A percentile compares a stretch with the other conserved stretches of the same genome.
phyloP scores from a whole-genome alignment of 2,329 filamentous ascomycete genomes.

The Dothideomycetes sp. region DNA sequence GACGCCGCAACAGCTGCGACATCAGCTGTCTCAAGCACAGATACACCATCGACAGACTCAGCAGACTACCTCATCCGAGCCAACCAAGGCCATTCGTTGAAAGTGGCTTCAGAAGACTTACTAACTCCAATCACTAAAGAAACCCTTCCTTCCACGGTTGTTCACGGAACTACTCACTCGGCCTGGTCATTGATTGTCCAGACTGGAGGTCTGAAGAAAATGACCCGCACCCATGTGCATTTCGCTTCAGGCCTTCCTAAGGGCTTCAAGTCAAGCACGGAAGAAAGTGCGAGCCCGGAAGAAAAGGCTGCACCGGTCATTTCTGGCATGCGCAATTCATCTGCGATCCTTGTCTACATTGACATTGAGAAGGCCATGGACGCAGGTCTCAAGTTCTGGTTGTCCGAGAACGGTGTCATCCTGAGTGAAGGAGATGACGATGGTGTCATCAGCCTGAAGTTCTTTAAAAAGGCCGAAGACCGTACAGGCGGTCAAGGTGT shows the following conservation, averaged over 20 bases:
- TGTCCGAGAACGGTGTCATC: conserved; percentile 41
- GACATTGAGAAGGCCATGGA: conserved; percentile 68
- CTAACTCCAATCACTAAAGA: conserved; percentile 56
- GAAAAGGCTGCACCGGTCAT: conserved; percentile 50
- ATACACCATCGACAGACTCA: conserved; percentile 41
- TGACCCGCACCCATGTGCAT: conserved; percentile 84
- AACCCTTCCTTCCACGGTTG: conserved; percentile 39
- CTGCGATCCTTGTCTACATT: conserved; percentile 64
- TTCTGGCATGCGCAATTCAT: conserved; percentile 39
- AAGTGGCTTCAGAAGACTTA: conserved; percentile 59
- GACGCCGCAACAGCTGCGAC: conserved; percentile 16
- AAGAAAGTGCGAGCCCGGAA: conserved; percentile 21
- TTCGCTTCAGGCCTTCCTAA: conserved; percentile 66
- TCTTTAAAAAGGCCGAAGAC: conserved; percentile 63
- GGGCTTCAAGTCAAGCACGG: conserved; percentile 28
- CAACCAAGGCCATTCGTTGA: conserved; percentile 88
- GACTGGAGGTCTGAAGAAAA: conserved; percentile 68
- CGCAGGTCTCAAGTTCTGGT: conserved; percentile 58
- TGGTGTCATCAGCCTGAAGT: conserved; percentile 55
- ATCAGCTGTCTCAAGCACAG: conserved; percentile 16
- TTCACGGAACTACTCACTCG: conserved; percentile 83
- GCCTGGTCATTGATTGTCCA: conserved; percentile 67
- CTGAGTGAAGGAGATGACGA: conserved; percentile 41
- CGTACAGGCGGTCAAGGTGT: conserved; percentile 51
- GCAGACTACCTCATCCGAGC: conserved; percentile 79